Evolutionary conservation across 352 stramenopile genomes (phyloP).

Genomic region (Pythium folliculosum): DNA sequence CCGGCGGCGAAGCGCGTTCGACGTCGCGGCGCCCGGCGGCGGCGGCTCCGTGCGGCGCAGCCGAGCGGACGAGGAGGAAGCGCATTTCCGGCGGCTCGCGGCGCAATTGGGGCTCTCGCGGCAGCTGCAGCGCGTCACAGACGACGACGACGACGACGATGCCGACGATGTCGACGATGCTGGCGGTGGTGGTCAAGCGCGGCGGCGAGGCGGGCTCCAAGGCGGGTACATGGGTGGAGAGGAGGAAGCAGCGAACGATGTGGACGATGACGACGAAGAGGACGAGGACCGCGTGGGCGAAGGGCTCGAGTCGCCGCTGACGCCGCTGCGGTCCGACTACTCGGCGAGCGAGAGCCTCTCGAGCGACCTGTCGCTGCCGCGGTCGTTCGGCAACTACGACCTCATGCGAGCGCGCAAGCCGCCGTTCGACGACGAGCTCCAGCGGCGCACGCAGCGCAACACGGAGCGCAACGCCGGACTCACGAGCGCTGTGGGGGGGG

Average conservation of each 20-base stretch:
- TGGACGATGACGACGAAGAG: constrained; percentile 5
- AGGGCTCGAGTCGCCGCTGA: constrained; percentile 26
- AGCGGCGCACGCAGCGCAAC: constrained; percentile 21
- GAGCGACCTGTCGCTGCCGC: constrained; percentile 70
- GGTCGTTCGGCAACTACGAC: constrained; percentile 70
- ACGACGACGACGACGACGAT: constrained; percentile 19
- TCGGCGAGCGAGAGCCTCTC: constrained; percentile 67
- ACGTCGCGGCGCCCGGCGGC: neutral
- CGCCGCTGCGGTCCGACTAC: constrained; percentile 42
- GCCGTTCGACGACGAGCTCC: constrained; percentile 67
- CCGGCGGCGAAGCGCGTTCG: constrained; percentile 1
- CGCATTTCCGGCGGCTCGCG: constrained; percentile 44
- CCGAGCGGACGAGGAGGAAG: neutral
- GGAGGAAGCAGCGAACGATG: neutral
- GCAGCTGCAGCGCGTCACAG: constrained; percentile 37
- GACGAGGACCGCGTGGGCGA: constrained; percentile 29
- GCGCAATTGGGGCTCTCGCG: constrained; percentile 56
- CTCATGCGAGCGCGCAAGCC: constrained; percentile 15
- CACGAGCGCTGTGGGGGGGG: neutral
- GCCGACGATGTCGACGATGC: constrained; percentile 15
- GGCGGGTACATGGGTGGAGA: neutral
- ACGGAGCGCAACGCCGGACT: constrained; percentile 8
- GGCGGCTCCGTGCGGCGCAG: neutral
- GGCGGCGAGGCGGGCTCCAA: neutral
- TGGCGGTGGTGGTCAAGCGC: neutral